Evolutionary conservation across 2,329 filamentous ascomycete genomes (phyloP), one percentile per base, ranked within the genome.

Genomic region (Penicillium sp.): DNA sequence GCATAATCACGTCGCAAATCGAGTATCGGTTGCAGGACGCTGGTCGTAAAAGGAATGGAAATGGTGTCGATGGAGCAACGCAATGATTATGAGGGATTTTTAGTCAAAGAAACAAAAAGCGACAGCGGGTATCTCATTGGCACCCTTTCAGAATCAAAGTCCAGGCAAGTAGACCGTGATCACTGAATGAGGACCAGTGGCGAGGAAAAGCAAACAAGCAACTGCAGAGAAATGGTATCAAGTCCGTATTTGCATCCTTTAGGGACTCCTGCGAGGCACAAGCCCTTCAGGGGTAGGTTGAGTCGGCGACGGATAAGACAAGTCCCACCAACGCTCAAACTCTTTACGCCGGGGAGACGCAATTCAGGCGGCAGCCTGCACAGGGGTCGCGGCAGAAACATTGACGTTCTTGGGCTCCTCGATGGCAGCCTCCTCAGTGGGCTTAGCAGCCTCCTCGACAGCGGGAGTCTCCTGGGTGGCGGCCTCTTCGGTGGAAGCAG

Each of bases 291-390:
- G 54, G 46, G 40, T 48, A 56, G 52, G 48, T 53, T 58, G 58
- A 58, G 53, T 55, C 47, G 57, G 54, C 56, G 60, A 61, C 55
- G 64, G 46, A 54, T 52, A 61, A 58, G 67, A 55, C 56, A 64
- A 49, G 52, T 70, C 69, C 70, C 69, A 72, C 69, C 68, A 72
- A 56, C 70, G 67, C 60, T 72, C 69, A 60, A 64, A 71, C 62
- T 72, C 68, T 52, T 70, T 57, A 46, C 66, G 66, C 55, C 62
- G 62, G 52, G 62, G 54, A 47, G 55, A 56, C 53, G 54, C 56
- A 59, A 55, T 71, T 73, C 67, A 73, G 61, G 71, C 70, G 49
- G 71, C 70, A 62, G 71, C 70, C 65, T 72, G 68, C 49, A 73
- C 70, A 25, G 70, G 66, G 25, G 68, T 64, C 32, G 67, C 54